These are phyloP conservation scores for Citrullus colocynthis DNA, from an alignment of 306 rosid genomes.

Conservation along the genomic window DNA sequence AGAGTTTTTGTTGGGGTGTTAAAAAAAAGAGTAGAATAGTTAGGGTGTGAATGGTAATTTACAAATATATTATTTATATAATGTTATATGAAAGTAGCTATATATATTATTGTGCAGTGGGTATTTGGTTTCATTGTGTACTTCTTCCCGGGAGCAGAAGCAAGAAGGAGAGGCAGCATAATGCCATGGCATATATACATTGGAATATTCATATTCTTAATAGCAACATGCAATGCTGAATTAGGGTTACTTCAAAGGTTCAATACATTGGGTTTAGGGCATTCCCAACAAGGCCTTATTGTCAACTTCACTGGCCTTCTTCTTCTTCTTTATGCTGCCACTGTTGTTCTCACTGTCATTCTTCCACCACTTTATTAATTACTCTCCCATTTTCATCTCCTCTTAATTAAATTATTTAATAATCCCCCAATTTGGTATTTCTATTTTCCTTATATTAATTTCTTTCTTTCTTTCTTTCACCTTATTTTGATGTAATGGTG, in stretches of 20 bases:
- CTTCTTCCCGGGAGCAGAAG: conserved; percentile 42
- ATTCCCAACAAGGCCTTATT: conserved; percentile 24
- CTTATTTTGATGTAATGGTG: too few species aligned
- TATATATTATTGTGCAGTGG: conserved; percentile 19
- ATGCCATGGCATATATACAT: conserved; percentile 59
- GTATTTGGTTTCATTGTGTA: conserved; percentile 29
- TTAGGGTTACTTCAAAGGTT: conserved; percentile 31
- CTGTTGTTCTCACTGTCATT: conserved; percentile 34
- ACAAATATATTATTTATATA: too few species aligned
- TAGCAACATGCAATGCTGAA: conserved; percentile 39
- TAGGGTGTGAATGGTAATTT: too few species aligned
- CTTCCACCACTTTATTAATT: conserved; percentile 28
- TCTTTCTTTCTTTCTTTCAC: too few species aligned
- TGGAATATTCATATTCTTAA: conserved; percentile 36
- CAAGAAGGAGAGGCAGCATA: conserved; percentile 22
- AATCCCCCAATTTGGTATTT: too few species aligned
- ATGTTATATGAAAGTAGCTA: too few species aligned
- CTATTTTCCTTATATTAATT: too few species aligned
- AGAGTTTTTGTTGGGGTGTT: too few species aligned
- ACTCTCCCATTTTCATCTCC: not conserved
- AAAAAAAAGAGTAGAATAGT: too few species aligned
- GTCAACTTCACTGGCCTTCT: conserved; percentile 56
- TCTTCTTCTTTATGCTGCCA: conserved; percentile 36
- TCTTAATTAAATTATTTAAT: too few species aligned
- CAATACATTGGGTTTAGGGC: not conserved